Percentiles rank a stretch among this genome's conserved stretches.
Evolutionary conservation across 2,329 filamentous ascomycete genomes (phyloP).

Genomic region (Emergomyces africanus): DNA sequence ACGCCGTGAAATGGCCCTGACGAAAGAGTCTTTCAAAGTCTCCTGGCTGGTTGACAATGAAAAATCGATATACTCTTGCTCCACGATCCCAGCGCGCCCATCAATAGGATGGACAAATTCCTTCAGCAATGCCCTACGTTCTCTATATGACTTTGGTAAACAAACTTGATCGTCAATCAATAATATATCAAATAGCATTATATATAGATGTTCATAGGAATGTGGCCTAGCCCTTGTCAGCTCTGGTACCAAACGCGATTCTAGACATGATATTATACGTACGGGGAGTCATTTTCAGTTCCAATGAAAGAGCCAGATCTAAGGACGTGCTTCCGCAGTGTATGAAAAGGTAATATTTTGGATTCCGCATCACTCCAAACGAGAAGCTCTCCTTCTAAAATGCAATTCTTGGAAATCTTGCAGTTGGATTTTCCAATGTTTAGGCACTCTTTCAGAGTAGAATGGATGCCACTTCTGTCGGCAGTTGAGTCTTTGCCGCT

Average conservation of each 20-base stretch:
- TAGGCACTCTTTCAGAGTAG: slow-evolving; percentile 52
- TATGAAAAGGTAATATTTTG: slow-evolving; percentile 62
- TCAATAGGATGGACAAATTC: slow-evolving; percentile 40
- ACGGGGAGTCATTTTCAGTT: slow-evolving; percentile 56
- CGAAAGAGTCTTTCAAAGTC: slow-evolving; percentile 51
- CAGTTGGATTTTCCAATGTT: slow-evolving; percentile 47
- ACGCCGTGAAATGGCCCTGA: slow-evolving; percentile 49
- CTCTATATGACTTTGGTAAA: slow-evolving; percentile 32
- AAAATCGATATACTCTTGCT: slow-evolving; percentile 58
- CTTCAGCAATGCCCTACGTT: slow-evolving; percentile 41
- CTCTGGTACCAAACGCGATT: neutral
- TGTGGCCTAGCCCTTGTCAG: slow-evolving; percentile 28
- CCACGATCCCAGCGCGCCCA: slow-evolving; percentile 55
- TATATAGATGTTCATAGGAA: slow-evolving; percentile 45
- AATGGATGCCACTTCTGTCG: slow-evolving; percentile 52
- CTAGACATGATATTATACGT: slow-evolving; percentile 16
- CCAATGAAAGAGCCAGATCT: slow-evolving; percentile 60
- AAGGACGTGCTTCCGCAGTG: slow-evolving; percentile 66
- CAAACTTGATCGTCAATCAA: slow-evolving; percentile 43
- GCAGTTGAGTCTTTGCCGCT: slow-evolving; percentile 78
- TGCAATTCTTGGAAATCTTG: slow-evolving; percentile 52
- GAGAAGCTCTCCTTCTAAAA: slow-evolving; percentile 72
- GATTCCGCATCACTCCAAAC: slow-evolving; percentile 58
- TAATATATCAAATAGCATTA: slow-evolving; percentile 49
- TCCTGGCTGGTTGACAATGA: slow-evolving; percentile 37